Conservation (phyloP, 75 land plant species). For the Selaginella tamariscina region DNA sequence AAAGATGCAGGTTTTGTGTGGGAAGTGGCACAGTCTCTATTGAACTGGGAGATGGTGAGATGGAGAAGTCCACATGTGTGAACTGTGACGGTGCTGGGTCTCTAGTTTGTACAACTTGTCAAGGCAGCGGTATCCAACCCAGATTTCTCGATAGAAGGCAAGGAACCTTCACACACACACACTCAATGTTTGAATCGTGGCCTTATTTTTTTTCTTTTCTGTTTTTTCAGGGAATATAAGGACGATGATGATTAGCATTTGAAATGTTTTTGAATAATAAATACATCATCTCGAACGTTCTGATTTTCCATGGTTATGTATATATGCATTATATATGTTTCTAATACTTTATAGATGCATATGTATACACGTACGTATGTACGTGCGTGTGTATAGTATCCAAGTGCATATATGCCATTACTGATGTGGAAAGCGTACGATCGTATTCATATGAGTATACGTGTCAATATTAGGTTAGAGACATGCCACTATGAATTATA, state of each 20-base stretch:
- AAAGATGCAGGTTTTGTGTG: conserved; percentile 77
- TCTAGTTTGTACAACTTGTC: conserved; percentile 91
- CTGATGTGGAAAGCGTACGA: no score
- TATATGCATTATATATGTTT: no score
- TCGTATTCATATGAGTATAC: no score
- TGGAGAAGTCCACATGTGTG: conserved; percentile 68
- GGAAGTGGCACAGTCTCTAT: conserved; percentile 68
- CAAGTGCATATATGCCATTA: no score
- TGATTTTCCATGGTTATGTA: no score
- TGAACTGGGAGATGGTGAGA: conserved; percentile 72
- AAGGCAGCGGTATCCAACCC: conserved; percentile 88
- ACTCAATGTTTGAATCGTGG: not conserved
- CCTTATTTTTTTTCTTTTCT: not conserved
- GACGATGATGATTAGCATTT: conserved; percentile 12
- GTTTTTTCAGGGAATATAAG: conserved; percentile 14
- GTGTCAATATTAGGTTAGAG: no score
- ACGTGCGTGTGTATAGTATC: no score
- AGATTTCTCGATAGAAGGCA: conserved; percentile 88
- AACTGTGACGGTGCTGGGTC: conserved; percentile 93
- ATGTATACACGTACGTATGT: no score
- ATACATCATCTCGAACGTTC: no score
- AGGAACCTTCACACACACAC: not conserved
- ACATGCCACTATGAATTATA: no score
- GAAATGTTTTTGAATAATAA: no score
- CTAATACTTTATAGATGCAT: no score